A percentile compares a stretch with the other conserved stretches of the same genome.
These are phyloP conservation scores for Aurinia saxatilis DNA, from an alignment of 345 rosid species.

Conservation along the genomic window DNA sequence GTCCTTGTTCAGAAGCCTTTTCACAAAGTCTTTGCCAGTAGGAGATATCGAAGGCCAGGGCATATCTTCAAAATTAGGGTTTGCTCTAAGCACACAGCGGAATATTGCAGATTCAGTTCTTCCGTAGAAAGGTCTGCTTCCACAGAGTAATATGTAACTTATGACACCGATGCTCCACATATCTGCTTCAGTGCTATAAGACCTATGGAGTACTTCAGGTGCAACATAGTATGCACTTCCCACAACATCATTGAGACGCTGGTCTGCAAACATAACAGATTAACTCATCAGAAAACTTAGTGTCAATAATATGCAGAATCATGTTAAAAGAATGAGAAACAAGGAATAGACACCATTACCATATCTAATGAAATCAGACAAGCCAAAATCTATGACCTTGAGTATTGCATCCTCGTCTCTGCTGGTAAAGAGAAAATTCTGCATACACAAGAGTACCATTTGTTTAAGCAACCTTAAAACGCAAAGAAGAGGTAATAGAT, in stretches of 20 bases:
- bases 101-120: constrained; percentile 95
- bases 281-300: background rate
- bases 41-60: constrained; percentile 91
- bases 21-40: constrained; percentile 85
- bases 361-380: constrained; percentile 70
- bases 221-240: constrained; percentile 99
- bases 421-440: constrained; percentile 91
- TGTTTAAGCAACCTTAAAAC: background rate
- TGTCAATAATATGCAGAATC: background rate
- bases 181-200: constrained; percentile 88
- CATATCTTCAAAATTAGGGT: constrained; percentile 78
- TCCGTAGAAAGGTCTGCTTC: constrained; percentile 96
- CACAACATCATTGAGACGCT: constrained; percentile 89
- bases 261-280: constrained; percentile 25
- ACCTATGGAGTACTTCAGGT: constrained; percentile 97
- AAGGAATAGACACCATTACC: constrained; percentile 37
- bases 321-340: background rate
- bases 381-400: constrained; percentile 95
- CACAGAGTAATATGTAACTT: constrained; percentile 85
- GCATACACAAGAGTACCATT: constrained; percentile 15
- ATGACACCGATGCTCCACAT: constrained; percentile 98
- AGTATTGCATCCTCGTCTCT: constrained; percentile 68
- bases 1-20: constrained; percentile 90
- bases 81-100: constrained; percentile 84
- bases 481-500: background rate